A percentile compares a stretch with the other conserved stretches of the same genome.
Conservation (phyloP, 2,329 filamentous ascomycete genomes). For the Alternaria brassicicola region DNA sequence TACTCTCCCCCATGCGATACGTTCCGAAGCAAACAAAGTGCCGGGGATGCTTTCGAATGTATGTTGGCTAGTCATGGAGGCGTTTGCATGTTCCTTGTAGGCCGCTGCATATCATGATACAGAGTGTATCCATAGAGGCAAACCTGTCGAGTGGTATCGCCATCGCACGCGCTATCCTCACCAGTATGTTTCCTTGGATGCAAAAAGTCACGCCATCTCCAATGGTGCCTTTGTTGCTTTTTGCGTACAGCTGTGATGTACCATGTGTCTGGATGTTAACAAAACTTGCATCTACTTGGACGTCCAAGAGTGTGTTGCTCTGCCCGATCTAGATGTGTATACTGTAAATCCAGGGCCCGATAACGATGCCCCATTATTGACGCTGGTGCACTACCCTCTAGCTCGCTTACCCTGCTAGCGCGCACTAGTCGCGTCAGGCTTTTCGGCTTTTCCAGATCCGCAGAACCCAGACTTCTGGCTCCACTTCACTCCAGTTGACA, state of each 20-base stretch:
- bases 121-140: not conserved
- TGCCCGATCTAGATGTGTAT: not conserved
- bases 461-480: slow-evolving; percentile 18
- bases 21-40: not conserved
- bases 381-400: slow-evolving; percentile 7
- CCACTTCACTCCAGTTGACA: slow-evolving; percentile 16
- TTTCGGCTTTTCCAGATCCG: slow-evolving; percentile 24
- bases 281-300: not conserved
- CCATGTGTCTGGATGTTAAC: not conserved
- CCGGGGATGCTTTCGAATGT: not conserved
- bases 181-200: not conserved
- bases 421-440: slow-evolving; percentile 25
- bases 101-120: not conserved
- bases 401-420: slow-evolving; percentile 29
- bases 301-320: not conserved
- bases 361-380: not conserved
- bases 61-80: not conserved
- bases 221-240: not conserved
- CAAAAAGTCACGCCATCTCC: not conserved
- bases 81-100: not conserved
- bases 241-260: not conserved
- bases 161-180: not conserved
- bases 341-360: not conserved
- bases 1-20: not conserved
- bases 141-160: not conserved